Percentiles rank a stretch among this genome's conserved stretches.
phyloP scores from a whole-genome alignment of 1,284 basidiomycete species.

The Ustilago bromivora region DNA sequence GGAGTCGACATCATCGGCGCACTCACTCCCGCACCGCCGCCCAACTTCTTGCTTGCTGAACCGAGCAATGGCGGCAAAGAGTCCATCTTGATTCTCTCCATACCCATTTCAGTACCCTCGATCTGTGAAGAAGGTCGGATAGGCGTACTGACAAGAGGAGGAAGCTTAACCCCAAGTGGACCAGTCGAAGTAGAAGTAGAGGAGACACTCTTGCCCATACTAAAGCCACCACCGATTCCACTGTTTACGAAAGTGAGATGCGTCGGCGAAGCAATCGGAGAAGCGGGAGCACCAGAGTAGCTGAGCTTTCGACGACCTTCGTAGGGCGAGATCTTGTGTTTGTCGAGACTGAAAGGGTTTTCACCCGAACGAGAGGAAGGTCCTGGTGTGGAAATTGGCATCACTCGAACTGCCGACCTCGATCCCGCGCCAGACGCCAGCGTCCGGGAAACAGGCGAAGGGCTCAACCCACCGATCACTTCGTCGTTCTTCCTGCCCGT shows the following conservation, averaged over 20 bases:
- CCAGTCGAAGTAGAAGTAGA: constrained; percentile 13
- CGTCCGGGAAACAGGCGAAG: constrained; percentile 37
- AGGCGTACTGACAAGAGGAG: constrained; percentile 48
- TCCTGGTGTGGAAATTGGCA: constrained; percentile 40
- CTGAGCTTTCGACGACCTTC: constrained; percentile 43
- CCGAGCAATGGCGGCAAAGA: constrained; percentile 36
- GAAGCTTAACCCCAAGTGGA: constrained; percentile 30
- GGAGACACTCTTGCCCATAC: constrained; percentile 29
- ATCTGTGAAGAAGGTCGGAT: constrained; percentile 33
- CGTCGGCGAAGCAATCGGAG: constrained; percentile 31
- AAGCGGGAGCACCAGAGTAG: constrained; percentile 39
- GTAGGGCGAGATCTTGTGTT: constrained; percentile 61
- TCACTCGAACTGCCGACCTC: constrained; percentile 18
- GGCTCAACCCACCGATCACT: constrained; percentile 33
- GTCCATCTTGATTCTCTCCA: constrained; percentile 32
- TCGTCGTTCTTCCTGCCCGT: constrained; percentile 7
- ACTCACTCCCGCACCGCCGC: constrained; percentile 8
- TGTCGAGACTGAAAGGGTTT: constrained; percentile 63
- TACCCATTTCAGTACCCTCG: constrained; percentile 16
- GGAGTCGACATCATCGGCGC: constrained; percentile 43
- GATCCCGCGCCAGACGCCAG: constrained; percentile 22
- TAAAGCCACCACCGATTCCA: constrained; percentile 6
- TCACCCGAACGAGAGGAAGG: constrained; percentile 18
- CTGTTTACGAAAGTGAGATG: constrained; percentile 21
- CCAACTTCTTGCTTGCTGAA: constrained; percentile 33